These are phyloP conservation scores for Rhodotorula sp. DNA, from an alignment of 1,284 basidiomycete species.

Conservation along the genomic window DNA sequence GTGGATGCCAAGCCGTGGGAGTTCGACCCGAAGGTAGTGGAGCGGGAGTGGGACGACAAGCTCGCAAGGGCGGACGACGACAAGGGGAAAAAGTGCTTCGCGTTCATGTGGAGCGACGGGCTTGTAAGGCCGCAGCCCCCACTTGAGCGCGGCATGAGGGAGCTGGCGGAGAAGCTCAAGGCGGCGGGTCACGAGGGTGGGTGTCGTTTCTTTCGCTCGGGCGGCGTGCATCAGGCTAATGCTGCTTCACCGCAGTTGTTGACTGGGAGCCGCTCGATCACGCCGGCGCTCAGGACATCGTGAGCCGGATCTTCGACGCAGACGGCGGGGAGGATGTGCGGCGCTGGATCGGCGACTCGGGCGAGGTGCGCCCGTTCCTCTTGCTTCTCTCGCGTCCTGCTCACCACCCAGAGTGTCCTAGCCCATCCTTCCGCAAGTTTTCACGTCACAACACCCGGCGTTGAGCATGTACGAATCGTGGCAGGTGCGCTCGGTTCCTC, in stretches of 20 bases:
- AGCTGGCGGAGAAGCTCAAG: conserved; percentile 44
- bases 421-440: conserved; percentile 28
- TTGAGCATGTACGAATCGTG: conserved; percentile 42
- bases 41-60: conserved; percentile 43
- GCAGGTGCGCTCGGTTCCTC: conserved; percentile 44
- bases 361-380: conserved; percentile 42
- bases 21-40: conserved; percentile 46
- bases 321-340: conserved; percentile 48
- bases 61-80: conserved; percentile 4
- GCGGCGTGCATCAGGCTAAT: too few relatives aligned
- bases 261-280: conserved; percentile 43
- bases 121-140: conserved; percentile 51
- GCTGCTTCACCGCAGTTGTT: conserved; percentile 44
- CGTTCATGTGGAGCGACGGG: conserved; percentile 53
- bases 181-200: conserved; percentile 20
- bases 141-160: conserved; percentile 49
- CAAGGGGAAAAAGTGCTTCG: conserved; percentile 46
- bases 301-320: conserved; percentile 45
- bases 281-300: conserved; percentile 46
- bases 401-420: conserved; percentile 44
- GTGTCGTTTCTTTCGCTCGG: not conserved
- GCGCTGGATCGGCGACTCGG: conserved; percentile 31
- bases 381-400: conserved; percentile 39
- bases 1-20: conserved; percentile 49
- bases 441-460: conserved; percentile 17